Evolutionary conservation across 768 basidiomycete genomes (phyloP).

Genomic region (Collybia mongolica): DNA sequence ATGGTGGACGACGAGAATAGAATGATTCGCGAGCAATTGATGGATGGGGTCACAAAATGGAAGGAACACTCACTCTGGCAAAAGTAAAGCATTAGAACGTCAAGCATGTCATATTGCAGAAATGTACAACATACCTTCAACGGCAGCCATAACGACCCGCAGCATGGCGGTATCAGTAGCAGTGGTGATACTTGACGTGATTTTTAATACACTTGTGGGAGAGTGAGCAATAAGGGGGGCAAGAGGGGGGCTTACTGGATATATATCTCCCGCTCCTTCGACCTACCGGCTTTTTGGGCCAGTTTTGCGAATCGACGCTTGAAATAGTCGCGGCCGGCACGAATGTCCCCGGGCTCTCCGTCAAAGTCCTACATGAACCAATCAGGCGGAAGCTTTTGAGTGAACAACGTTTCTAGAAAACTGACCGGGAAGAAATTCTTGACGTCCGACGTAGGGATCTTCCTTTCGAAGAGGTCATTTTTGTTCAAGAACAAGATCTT

Average conservation of each 20-base stretch:
- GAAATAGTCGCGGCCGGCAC: constrained; percentile 87
- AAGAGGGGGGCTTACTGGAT: constrained; percentile 65
- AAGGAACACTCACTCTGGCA: constrained; percentile 68
- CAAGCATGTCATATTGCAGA: constrained; percentile 1
- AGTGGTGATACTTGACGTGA: constrained; percentile 67
- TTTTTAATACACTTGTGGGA: constrained; percentile 8
- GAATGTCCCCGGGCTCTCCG: constrained; percentile 69
- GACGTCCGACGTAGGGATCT: constrained; percentile 80
- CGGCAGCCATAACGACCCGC: constrained; percentile 92
- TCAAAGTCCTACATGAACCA: constrained; percentile 68
- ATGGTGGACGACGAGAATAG: constrained; percentile 14
- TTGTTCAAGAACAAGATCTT: constrained; percentile 96
- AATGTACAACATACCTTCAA: constrained; percentile 70
- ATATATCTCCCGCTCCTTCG: constrained; percentile 88
- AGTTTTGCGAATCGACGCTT: constrained; percentile 79
- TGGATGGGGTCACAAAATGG: constrained; percentile 21
- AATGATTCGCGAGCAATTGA: constrained; percentile 20
- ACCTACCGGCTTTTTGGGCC: constrained; percentile 81
- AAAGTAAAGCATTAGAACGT: constrained; percentile 8
- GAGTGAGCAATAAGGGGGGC: not conserved
- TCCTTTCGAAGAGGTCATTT: constrained; percentile 88
- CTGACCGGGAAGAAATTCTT: constrained; percentile 85
- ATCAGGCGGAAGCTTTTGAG: not conserved
- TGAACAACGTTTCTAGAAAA: not conserved
- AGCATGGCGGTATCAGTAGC: constrained; percentile 89